Percentiles rank a stretch among this genome's conserved stretches.
Conservation (phyloP, 202 grass and related monocot species). For the Panicum hallii region DNA sequence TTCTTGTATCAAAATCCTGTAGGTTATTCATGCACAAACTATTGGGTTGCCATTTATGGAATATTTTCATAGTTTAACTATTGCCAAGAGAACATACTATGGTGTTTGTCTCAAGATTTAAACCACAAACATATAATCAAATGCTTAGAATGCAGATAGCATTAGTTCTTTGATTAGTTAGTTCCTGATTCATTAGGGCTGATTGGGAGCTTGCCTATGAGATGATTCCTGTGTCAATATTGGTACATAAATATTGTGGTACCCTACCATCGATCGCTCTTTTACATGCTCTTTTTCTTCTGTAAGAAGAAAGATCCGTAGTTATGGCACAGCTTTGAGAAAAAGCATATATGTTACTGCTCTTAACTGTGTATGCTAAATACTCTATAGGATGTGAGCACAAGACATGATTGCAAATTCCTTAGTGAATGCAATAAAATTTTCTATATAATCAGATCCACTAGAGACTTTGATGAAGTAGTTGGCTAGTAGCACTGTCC, state of each 20-base stretch:
- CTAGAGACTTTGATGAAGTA: background rate
- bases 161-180: background rate
- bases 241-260: background rate
- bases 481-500: background rate
- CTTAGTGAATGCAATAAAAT: background rate
- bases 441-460: background rate
- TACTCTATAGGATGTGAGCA: background rate
- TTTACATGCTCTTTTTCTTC: background rate
- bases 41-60: background rate
- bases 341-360: background rate
- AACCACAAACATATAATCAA: slow-evolving; percentile 20
- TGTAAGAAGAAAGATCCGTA: background rate
- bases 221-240: slow-evolving; percentile 14
- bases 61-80: slow-evolving; percentile 2
- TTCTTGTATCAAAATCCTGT: slow-evolving; percentile 18
- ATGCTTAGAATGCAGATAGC: background rate
- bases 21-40: slow-evolving; percentile 10
- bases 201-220: slow-evolving; percentile 15
- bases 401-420: background rate
- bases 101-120: background rate
- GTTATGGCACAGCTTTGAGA: background rate
- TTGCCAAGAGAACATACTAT: slow-evolving; percentile 23
- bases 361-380: slow-evolving; percentile 13
- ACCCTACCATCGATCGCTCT: background rate
- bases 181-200: background rate